Conservation (phyloP, 1,284 basidiomycete species). For the Entoloma clypeatum region DNA sequence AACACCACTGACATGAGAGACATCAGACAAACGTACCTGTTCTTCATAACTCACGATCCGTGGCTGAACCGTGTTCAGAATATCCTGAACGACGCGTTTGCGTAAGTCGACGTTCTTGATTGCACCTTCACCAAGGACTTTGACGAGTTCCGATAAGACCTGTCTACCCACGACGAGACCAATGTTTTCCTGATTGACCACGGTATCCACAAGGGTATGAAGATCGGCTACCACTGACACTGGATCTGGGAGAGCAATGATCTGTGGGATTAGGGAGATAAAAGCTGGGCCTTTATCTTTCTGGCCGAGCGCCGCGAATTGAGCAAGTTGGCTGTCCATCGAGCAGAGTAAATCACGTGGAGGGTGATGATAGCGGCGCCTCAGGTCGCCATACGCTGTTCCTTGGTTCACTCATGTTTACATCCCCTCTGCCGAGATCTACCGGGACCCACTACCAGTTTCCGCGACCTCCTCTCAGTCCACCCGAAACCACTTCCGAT, state of each 20-base stretch:
- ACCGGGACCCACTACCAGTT: conserved; percentile 48
- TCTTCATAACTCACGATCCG: conserved; percentile 89
- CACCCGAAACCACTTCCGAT: conserved; percentile 53
- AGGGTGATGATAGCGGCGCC: neutral
- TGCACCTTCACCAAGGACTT: conserved; percentile 50
- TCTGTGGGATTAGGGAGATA: conserved; percentile 52
- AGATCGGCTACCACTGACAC: conserved; percentile 49
- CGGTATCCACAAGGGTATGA: conserved; percentile 66
- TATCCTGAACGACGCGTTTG: conserved; percentile 70
- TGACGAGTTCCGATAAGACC: conserved; percentile 79
- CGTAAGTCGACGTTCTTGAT: conserved; percentile 55
- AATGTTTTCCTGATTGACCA: conserved; percentile 74
- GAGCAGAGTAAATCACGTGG: conserved; percentile 7
- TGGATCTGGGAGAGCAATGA: conserved; percentile 49
- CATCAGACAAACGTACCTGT: conserved; percentile 57
- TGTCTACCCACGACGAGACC: conserved; percentile 84
- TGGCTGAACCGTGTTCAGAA: conserved; percentile 69
- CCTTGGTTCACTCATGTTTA: conserved; percentile 38
- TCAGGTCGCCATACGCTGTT: conserved; percentile 9
- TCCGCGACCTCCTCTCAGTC: conserved; percentile 45
- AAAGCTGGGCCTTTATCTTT: conserved; percentile 84
- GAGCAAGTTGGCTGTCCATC: conserved; percentile 66
- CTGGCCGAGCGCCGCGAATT: conserved; percentile 63
- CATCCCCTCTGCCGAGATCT: conserved; percentile 42
- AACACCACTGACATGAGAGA: neutral